These are phyloP conservation scores for Fusarium hainanense DNA, from an alignment of 2,329 filamentous ascomycete genomes.

Conservation along the genomic window DNA sequence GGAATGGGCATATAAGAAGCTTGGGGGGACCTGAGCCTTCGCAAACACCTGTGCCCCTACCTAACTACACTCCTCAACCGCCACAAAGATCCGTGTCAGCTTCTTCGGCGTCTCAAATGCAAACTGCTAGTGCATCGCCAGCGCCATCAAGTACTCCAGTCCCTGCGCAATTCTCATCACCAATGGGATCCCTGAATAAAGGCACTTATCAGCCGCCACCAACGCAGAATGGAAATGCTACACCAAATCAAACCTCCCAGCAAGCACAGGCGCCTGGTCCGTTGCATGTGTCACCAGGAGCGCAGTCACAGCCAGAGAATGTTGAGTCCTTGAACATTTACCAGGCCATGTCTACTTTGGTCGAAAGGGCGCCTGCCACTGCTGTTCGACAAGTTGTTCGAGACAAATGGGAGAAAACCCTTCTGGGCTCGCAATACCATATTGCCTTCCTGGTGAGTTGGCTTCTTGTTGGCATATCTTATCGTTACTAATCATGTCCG, in stretches of 20 bases:
- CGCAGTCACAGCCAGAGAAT: slow-evolving; percentile 19
- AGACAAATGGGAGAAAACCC: slow-evolving; percentile 62
- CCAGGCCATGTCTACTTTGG: slow-evolving; percentile 39
- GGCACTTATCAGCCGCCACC: not conserved
- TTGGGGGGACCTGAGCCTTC: not conserved
- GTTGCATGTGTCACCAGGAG: slow-evolving; percentile 1
- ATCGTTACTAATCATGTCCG: slow-evolving; percentile 40
- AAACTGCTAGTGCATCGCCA: slow-evolving; percentile 3
- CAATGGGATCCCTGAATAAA: slow-evolving; percentile 1
- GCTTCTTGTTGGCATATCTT: not conserved
- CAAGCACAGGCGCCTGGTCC: not conserved
- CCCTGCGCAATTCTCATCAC: slow-evolving; percentile 20
- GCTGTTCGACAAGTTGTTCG: slow-evolving; percentile 62
- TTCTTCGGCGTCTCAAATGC: not conserved
- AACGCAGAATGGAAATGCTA: slow-evolving; percentile 4
- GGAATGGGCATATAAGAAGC: slow-evolving; percentile 17
- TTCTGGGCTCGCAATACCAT: slow-evolving; percentile 64
- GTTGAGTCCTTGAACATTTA: slow-evolving; percentile 46
- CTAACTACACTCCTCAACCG: slow-evolving; percentile 18
- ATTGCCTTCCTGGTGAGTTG: slow-evolving; percentile 63
- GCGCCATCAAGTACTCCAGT: slow-evolving; percentile 5
- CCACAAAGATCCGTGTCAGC: slow-evolving; percentile 9
- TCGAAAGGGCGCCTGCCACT: slow-evolving; percentile 56
- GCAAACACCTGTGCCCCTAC: slow-evolving; percentile 23
- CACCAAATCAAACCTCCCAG: not conserved